These are phyloP conservation scores for Jamesozyma rosinii DNA, from an alignment of 805 yeast genomes.

Conservation along the genomic window DNA sequence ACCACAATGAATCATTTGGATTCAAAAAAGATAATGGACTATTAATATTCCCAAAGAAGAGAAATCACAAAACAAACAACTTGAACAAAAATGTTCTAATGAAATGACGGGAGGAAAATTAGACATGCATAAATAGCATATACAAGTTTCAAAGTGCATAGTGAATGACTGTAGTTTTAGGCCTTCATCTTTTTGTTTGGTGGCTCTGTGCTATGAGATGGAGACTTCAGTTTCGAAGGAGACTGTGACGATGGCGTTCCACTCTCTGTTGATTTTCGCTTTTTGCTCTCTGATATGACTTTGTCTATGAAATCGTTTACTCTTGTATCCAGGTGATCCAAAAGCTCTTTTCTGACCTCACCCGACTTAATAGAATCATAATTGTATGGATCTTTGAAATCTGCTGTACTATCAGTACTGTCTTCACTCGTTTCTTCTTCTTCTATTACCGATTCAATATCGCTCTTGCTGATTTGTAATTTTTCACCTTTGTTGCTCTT, in stretches of 20 bases:
- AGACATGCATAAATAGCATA: no score
- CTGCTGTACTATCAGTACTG: neutral
- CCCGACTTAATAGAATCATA: constrained; percentile 25
- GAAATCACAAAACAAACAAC: no score
- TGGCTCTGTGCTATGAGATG: neutral
- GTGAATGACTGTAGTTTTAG: no score
- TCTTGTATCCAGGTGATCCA: constrained; percentile 23
- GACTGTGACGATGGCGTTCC: constrained; percentile 1
- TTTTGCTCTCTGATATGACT: constrained; percentile 16
- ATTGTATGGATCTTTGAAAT: constrained; percentile 12
- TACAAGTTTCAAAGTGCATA: no score
- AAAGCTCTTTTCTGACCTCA: constrained; percentile 22
- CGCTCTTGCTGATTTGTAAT: constrained; percentile 19
- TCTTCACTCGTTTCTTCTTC: constrained; percentile 9
- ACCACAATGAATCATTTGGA: no score
- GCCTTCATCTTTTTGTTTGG: constrained; percentile 1
- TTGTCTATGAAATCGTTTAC: constrained; percentile 20
- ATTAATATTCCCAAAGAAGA: no score
- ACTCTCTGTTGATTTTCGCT: constrained; percentile 11
- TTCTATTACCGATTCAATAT: constrained; percentile 18
- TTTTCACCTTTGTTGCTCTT: constrained; percentile 30
- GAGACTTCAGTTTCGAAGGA: constrained; percentile 5
- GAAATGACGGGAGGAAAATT: no score
- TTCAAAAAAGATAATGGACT: no score
- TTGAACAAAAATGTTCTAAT: no score